These are phyloP conservation scores for Aureobasidium lini DNA, from an alignment of 2,329 filamentous ascomycete genomes.

Conservation along the genomic window DNA sequence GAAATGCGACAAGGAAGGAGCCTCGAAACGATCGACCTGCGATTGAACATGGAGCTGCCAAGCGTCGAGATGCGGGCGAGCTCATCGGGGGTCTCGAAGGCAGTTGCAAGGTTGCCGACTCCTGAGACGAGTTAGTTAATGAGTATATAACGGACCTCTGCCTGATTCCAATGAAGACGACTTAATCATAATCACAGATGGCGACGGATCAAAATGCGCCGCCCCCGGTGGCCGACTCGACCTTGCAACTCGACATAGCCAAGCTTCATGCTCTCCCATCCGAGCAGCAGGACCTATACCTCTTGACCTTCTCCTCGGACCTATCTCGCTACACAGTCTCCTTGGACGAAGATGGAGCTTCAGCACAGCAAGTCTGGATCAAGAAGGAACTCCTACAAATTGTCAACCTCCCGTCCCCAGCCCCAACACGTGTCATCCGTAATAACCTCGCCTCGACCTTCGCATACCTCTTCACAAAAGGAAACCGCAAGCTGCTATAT, in stretches of 20 bases:
- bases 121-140: background rate
- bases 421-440: constrained; percentile 79
- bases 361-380: constrained; percentile 80
- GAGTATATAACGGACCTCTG: background rate
- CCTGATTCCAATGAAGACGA: background rate
- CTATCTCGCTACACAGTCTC: constrained; percentile 71
- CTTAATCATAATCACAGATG: constrained; percentile 5
- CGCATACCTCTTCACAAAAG: constrained; percentile 71
- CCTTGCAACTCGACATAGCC: constrained; percentile 66
- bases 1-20: background rate
- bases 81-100: background rate
- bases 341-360: constrained; percentile 71
- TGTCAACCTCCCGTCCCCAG: constrained; percentile 70
- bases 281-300: constrained; percentile 92
- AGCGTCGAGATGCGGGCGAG: background rate
- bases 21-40: background rate
- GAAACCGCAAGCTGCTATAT: constrained; percentile 85
- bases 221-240: constrained; percentile 13
- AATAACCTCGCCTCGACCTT: constrained; percentile 84
- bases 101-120: background rate
- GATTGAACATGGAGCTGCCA: background rate
- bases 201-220: background rate
- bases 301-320: constrained; percentile 79
- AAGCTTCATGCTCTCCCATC: constrained; percentile 84
- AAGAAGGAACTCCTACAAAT: constrained; percentile 95